Percentiles rank a stretch among this genome's conserved stretches.
These are phyloP conservation scores for Wickerhamiella bombiphila DNA, from an alignment of 805 yeast species.

Conservation along the genomic window DNA sequence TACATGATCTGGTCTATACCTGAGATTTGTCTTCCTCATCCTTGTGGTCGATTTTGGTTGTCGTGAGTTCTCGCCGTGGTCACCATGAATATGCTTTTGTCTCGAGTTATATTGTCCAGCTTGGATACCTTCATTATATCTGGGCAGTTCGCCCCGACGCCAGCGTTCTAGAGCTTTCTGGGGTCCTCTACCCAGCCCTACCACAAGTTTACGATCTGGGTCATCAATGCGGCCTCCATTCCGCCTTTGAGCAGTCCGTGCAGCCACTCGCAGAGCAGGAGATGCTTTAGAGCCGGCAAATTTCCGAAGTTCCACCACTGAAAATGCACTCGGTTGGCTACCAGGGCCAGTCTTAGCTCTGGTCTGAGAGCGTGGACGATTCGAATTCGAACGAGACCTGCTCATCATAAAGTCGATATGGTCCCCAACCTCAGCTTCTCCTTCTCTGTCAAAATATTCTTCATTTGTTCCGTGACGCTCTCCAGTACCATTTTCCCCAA, in stretches of 20 bases:
- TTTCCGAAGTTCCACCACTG: background rate
- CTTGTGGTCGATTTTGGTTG: no score
- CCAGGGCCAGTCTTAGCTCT: background rate
- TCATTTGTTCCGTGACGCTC: background rate
- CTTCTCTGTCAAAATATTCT: background rate
- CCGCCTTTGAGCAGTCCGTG: constrained; percentile 7
- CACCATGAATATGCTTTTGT: no score
- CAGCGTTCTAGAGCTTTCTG: constrained; percentile 2
- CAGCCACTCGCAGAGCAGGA: constrained; percentile 7
- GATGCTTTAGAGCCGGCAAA: constrained; percentile 4
- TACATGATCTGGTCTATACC: no score
- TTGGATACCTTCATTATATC: no score
- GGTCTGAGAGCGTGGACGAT: no score
- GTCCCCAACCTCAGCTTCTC: background rate
- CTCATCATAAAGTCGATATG: constrained; percentile 8
- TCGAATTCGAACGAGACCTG: no score
- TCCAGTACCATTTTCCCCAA: no score
- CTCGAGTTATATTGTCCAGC: no score
- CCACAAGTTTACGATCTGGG: constrained; percentile 4
- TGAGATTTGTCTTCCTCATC: no score
- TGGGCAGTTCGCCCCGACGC: no score
- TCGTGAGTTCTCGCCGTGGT: no score
- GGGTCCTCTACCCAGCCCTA: constrained; percentile 4
- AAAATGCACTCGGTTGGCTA: background rate
- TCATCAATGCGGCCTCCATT: constrained; percentile 1